Evolutionary conservation across 805 yeast species (phyloP).

Genomic region (Metschnikowia koreensis): DNA sequence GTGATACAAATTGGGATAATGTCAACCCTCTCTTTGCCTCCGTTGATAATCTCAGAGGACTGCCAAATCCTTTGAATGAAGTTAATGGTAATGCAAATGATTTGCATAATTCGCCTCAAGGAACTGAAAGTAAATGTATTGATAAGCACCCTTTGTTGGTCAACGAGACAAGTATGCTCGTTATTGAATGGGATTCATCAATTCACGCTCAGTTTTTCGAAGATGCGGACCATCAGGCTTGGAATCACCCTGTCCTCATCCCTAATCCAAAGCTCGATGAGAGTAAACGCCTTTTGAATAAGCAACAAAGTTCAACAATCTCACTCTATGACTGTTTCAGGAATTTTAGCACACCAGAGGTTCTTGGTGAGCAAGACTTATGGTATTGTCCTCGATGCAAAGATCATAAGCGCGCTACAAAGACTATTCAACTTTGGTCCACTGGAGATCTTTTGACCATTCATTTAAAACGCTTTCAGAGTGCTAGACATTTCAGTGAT

Average conservation of each 20-base stretch:
- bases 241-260: constrained; percentile 46
- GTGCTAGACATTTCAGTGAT: constrained; percentile 80
- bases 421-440: constrained; percentile 89
- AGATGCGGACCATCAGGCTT: constrained; percentile 49
- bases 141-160: constrained; percentile 16
- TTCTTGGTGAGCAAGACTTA: constrained; percentile 80
- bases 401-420: constrained; percentile 87
- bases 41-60: constrained; percentile 7
- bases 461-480: constrained; percentile 87
- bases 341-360: constrained; percentile 75
- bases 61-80: constrained; percentile 2
- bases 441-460: constrained; percentile 87
- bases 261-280: constrained; percentile 55
- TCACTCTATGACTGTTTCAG: constrained; percentile 69
- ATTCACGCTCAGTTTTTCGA: constrained; percentile 50
- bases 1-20: constrained; percentile 23
- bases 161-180: constrained; percentile 27
- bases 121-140: neutral
- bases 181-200: constrained; percentile 66
- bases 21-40: constrained; percentile 15
- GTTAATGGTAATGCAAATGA: constrained; percentile 3
- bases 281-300: constrained; percentile 34
- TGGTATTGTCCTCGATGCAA: constrained; percentile 94
- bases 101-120: neutral
- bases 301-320: constrained; percentile 46